Evolutionary conservation across 2,329 filamentous ascomycete species (phyloP).

Genomic region (Exophiala sp.): DNA sequence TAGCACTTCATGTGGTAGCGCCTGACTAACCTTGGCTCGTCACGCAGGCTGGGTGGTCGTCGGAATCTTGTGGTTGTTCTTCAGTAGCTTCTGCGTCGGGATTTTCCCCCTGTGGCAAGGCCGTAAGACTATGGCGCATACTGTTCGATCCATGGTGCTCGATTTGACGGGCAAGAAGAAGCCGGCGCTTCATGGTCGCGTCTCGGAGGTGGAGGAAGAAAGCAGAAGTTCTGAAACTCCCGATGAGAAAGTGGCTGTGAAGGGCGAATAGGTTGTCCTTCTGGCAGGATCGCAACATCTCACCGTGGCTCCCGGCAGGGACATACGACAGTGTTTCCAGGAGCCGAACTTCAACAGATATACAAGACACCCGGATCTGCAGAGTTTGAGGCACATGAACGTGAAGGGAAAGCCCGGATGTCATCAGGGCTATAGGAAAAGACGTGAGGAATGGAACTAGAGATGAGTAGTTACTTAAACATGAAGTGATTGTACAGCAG

Average conservation of each 20-base stretch:
- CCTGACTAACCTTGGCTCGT: not conserved
- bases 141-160: conserved; percentile 54
- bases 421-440: no score
- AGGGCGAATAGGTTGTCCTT: conserved; percentile 15
- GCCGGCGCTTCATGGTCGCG: conserved; percentile 31
- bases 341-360: no score
- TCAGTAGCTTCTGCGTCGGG: conserved; percentile 65
- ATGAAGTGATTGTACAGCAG: no score
- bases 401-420: no score
- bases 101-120: conserved; percentile 79
- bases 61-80: conserved; percentile 75
- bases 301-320: no score
- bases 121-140: conserved; percentile 58
- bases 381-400: not conserved
- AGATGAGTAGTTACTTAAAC: no score
- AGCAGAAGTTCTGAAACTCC: conserved; percentile 44
- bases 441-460: no score
- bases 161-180: conserved; percentile 49
- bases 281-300: no score
- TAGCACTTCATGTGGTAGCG: not conserved
- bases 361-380: not conserved
- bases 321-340: no score
- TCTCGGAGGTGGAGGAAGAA: conserved; percentile 32
- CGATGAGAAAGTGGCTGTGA: conserved; percentile 39
- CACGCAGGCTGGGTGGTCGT: conserved; percentile 63